Evolutionary conservation across 1,139 yeast species (phyloP), one percentile per base, ranked within the genome.

Genomic region (Zygoascus sp.): DNA sequence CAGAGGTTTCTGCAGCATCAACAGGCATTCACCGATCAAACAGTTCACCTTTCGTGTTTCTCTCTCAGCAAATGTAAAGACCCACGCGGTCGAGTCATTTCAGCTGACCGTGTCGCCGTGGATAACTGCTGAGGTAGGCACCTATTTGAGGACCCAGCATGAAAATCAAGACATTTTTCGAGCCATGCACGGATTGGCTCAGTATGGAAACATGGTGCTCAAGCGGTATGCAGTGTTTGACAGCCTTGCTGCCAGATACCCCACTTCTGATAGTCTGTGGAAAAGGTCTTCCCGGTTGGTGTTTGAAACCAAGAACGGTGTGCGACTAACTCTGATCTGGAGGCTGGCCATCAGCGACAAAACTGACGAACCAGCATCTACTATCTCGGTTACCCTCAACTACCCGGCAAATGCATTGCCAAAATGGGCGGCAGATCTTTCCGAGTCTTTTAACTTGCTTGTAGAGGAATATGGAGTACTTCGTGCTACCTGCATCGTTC

Each of bases 161-260:
- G 22, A 32, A 11, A 44, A 50, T 11, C 38, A 38, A 9, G 54
- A 59, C 39, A 47, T 58, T 9, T 49, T 51, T 22, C 45, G 44
- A 22, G 53, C 54, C 11, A 50, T 59, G 49, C 48, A 51, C 34
- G 63, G 61, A 2, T 36, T 59, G 25, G 50, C 59, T 7, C 53
- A 53, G 40, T 59, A 58, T 45, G 54, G 54, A 2, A 53, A 53
- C 36, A 25, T 58, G 32, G 41, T 44, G n/a, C 28, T 44, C 22
- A 55, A 47, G 21, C 52, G 63, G 13, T 40, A 47, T 13, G 38
- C 43, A 2, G 53, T 52, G 13, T 59, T 58, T 42, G 47, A 45
- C 5, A 28, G 42, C n/a, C 47, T 59, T 16, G 46, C 52, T 1
- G 15, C 37, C 7, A 49, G 44, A 22, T 48, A 43, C 38, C 21